These are phyloP conservation scores for Bryoglossum gracile DNA, from an alignment of 495 filamentous ascomycete species.

Conservation along the genomic window DNA sequence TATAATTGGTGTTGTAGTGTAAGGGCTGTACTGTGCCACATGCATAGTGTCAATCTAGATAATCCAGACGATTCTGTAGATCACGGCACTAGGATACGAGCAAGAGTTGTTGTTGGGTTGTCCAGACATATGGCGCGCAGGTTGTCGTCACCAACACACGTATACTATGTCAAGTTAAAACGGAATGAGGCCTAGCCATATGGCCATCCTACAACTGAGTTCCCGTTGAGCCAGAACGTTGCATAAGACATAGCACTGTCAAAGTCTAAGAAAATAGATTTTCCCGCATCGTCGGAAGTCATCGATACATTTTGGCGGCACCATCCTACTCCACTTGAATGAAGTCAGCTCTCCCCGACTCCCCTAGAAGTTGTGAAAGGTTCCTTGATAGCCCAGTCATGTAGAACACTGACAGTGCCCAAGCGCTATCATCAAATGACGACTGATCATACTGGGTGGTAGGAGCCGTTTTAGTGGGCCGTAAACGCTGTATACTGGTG, in stretches of 20 bases:
- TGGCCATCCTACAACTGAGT: conserved; percentile 43
- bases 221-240: conserved; percentile 40
- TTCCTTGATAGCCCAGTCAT: conserved; percentile 45
- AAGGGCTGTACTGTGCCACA: conserved; percentile 38
- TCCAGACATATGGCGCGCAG: conserved; percentile 41
- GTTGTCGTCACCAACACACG: conserved; percentile 33
- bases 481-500: too few relatives aligned
- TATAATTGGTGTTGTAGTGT: conserved; percentile 34
- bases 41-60: conserved; percentile 35
- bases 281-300: conserved; percentile 25
- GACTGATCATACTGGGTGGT: conserved; percentile 28
- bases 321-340: conserved; percentile 41
- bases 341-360: conserved; percentile 51
- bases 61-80: conserved; percentile 47
- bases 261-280: conserved; percentile 38
- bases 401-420: conserved; percentile 34
- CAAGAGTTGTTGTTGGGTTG: conserved; percentile 37
- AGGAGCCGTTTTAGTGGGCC: too few relatives aligned
- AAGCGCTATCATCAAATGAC: conserved; percentile 32
- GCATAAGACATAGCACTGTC: conserved; percentile 45
- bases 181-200: conserved; percentile 43
- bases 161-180: conserved; percentile 39
- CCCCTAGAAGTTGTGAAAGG: conserved; percentile 41
- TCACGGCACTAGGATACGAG: conserved; percentile 44
- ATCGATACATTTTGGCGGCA: conserved; percentile 37